Conservation (phyloP, 129 eudicot genomes). For the Artemisia tridentata region DNA sequence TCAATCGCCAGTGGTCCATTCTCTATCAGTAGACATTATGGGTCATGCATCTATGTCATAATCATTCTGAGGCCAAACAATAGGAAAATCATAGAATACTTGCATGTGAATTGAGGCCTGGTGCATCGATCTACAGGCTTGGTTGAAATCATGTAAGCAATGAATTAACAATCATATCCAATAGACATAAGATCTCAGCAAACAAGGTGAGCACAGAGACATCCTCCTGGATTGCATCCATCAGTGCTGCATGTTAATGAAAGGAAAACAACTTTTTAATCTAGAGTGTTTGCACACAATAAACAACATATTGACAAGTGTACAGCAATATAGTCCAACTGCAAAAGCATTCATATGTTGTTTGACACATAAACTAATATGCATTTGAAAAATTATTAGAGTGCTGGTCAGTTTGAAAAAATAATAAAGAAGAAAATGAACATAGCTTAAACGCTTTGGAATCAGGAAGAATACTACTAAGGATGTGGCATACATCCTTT, state of each 20-base stretch:
- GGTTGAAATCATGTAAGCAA: conserved; percentile 91
- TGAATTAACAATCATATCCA: conserved; percentile 96
- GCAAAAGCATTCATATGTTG: conserved; percentile 21
- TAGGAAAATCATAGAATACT: conserved; percentile 20
- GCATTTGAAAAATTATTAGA: no score
- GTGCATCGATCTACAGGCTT: conserved; percentile 88
- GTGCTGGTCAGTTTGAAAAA: no score
- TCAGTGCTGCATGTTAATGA: conserved; percentile 55
- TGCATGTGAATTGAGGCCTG: conserved; percentile 88
- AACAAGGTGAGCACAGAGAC: conserved; percentile 88
- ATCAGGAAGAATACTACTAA: no score
- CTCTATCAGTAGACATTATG: no score
- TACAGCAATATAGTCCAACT: conserved; percentile 6
- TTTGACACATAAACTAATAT: not conserved
- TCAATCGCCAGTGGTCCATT: no score
- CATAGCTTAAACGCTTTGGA: no score
- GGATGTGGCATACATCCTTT: no score
- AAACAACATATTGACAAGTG: conserved; percentile 11
- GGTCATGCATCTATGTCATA: no score
- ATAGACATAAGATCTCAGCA: conserved; percentile 91
- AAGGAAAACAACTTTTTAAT: conserved; percentile 3
- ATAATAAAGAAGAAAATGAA: no score
- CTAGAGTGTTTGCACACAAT: conserved; percentile 9
- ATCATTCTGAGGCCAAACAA: no score
- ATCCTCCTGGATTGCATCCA: conserved; percentile 85